A percentile compares a stretch with the other conserved stretches of the same genome.
Conservation (phyloP, 208 protist species). For the Acanthamoeba sp. region DNA sequence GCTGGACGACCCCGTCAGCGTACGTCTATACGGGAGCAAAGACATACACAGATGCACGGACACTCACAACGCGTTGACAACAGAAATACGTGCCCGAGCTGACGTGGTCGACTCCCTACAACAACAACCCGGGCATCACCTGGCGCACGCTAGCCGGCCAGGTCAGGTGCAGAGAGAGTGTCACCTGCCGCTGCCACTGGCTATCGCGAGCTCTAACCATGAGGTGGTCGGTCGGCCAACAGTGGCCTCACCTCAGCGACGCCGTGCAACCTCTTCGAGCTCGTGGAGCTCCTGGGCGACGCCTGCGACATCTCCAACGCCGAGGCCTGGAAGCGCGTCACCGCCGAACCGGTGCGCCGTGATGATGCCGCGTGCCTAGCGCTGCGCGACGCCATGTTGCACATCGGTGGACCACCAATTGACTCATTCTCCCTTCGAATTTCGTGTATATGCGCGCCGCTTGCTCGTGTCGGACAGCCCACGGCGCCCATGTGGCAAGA, state of each 20-base stretch:
- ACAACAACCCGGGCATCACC: slow-evolving; percentile 40
- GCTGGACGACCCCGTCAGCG: slow-evolving; percentile 27
- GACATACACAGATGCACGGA: no score
- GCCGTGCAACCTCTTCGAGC: slow-evolving; percentile 54
- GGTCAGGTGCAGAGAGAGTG: slow-evolving; percentile 7
- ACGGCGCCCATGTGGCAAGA: not conserved
- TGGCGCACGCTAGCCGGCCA: slow-evolving; percentile 34
- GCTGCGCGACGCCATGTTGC: no score
- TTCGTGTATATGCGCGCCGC: no score
- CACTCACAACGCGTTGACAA: no score
- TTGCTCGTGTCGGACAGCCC: no score
- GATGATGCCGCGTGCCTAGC: no score
- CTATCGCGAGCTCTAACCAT: not conserved
- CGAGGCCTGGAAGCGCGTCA: slow-evolving; percentile 43
- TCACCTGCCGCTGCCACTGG: no score
- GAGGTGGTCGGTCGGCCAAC: no score
- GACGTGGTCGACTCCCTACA: not conserved
- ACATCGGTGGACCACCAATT: no score
- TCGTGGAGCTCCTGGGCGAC: slow-evolving; percentile 3
- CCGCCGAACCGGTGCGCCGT: not conserved
- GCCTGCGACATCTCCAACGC: slow-evolving; percentile 62
- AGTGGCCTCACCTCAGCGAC: not conserved
- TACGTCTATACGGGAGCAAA: no score
- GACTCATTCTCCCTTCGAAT: no score
- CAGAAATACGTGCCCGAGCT: slow-evolving; percentile 50